These are phyloP conservation scores for Jatropha curcas DNA, from an alignment of 345 rosid genomes.

Conservation along the genomic window DNA sequence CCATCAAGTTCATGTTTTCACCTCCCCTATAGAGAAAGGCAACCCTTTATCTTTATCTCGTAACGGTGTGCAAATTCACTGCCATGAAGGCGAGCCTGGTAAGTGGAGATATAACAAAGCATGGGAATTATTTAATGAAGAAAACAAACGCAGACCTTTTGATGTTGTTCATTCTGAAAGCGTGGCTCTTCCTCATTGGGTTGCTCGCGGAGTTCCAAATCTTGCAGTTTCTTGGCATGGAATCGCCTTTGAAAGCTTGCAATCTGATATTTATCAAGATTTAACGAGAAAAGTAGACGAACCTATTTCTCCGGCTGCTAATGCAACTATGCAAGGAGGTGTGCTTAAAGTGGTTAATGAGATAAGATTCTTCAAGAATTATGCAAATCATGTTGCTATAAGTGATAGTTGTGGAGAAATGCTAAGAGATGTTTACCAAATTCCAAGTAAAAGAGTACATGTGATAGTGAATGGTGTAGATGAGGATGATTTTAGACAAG, in stretches of 20 bases:
- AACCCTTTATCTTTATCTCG: too few species aligned
- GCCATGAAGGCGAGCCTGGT: conserved; percentile 72
- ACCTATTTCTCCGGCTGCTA: conserved; percentile 55
- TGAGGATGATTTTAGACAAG: conserved; percentile 51
- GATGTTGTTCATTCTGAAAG: conserved; percentile 91
- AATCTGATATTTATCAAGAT: conserved; percentile 77
- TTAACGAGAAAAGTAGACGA: conserved; percentile 60
- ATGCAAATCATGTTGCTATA: conserved; percentile 82
- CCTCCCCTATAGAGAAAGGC: conserved; percentile 70
- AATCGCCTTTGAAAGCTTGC: conserved; percentile 82
- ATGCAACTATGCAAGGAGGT: conserved; percentile 50
- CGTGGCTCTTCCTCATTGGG: conserved; percentile 79
- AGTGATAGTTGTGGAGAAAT: conserved; percentile 97
- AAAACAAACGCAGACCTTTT: conserved; percentile 51
- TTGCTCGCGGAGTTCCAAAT: conserved; percentile 59
- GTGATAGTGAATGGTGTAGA: conserved; percentile 89
- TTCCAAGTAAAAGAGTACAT: conserved; percentile 74
- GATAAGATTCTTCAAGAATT: conserved; percentile 77
- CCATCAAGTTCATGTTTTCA: conserved; percentile 78
- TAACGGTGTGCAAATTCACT: conserved; percentile 58
- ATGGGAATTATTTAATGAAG: conserved; percentile 76
- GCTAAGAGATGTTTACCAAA: conserved; percentile 84
- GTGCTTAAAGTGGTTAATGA: conserved; percentile 74
- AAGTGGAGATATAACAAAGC: conserved; percentile 78
- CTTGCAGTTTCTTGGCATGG: conserved; percentile 94